phyloP scores from a whole-genome alignment of 768 basidiomycete genomes.

The Xerocomellus chrysenteron region DNA sequence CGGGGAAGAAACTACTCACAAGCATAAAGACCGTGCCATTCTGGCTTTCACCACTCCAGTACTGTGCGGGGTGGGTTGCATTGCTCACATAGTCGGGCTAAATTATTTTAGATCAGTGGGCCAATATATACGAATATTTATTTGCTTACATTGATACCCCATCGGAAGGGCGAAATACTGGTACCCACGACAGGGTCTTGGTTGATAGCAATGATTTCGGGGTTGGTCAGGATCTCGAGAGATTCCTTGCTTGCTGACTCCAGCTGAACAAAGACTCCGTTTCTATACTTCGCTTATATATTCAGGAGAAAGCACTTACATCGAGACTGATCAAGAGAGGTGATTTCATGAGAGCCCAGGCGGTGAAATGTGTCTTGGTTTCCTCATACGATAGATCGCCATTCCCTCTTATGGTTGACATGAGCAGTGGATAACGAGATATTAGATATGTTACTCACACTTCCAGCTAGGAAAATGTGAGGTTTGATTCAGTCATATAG shows the following conservation, averaged over 20 bases:
- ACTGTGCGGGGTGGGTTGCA: constrained; percentile 59
- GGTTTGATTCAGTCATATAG: constrained; percentile 1
- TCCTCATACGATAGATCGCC: constrained; percentile 61
- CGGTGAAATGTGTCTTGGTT: constrained; percentile 68
- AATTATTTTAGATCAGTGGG: not conserved
- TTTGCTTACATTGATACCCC: constrained; percentile 59
- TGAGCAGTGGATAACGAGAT: not conserved
- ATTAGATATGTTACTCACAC: constrained; percentile 36
- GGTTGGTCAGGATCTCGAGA: constrained; percentile 58
- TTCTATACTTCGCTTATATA: constrained; percentile 1
- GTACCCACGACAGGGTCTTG: constrained; percentile 64
- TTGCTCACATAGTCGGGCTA: constrained; percentile 41
- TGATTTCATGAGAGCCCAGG: constrained; percentile 71
- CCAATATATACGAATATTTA: not conserved
- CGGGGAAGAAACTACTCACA: constrained; percentile 32
- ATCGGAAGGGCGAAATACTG: constrained; percentile 64
- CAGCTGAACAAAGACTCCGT: constrained; percentile 36
- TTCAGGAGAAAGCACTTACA: constrained; percentile 33
- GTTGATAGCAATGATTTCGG: constrained; percentile 65
- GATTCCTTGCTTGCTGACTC: constrained; percentile 49
- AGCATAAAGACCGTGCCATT: constrained; percentile 70
- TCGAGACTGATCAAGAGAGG: constrained; percentile 64
- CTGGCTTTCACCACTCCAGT: constrained; percentile 66
- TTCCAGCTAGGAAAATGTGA: constrained; percentile 44
- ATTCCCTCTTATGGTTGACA: constrained; percentile 48